phyloP scores from a whole-genome alignment of 2,329 filamentous ascomycete species.

The Myriosclerotinia curreyana region DNA sequence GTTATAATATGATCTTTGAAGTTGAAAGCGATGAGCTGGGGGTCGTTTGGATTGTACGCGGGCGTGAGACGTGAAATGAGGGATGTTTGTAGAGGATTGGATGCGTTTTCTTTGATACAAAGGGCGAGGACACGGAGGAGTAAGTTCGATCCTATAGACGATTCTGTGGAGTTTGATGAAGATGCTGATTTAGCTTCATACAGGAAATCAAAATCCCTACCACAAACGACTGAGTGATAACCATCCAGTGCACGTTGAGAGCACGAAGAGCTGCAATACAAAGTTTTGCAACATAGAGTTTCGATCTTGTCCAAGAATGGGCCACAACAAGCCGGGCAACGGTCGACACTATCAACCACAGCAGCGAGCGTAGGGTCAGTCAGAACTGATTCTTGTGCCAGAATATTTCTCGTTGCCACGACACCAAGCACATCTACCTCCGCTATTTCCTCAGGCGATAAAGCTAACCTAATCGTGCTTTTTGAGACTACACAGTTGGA shows the following conservation, averaged over 20 bases:
- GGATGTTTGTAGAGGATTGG: conserved; percentile 35
- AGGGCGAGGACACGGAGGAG: conserved; percentile 36
- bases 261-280: conserved; percentile 36
- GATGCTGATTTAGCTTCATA: conserved; percentile 26
- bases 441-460: conserved; percentile 12
- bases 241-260: conserved; percentile 31
- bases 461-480: conserved; percentile 29
- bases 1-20: conserved; percentile 35
- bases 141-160: conserved; percentile 35
- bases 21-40: conserved; percentile 37
- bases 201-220: conserved; percentile 37
- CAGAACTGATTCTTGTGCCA: conserved; percentile 26
- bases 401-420: conserved; percentile 29
- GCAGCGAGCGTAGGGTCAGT: conserved; percentile 29
- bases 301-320: conserved; percentile 24
- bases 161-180: conserved; percentile 28
- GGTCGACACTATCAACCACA: conserved; percentile 26
- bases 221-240: conserved; percentile 36
- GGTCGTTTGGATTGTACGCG: conserved; percentile 32
- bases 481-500: conserved; percentile 31
- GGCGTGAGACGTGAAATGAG: conserved; percentile 37
- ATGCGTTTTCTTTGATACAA: conserved; percentile 31
- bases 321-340: conserved; percentile 35
- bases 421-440: conserved; percentile 34
- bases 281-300: conserved; percentile 31